These are phyloP conservation scores for Sphaerostilbella broomeana DNA, from an alignment of 2,329 filamentous ascomycete genomes.

Conservation along the genomic window DNA sequence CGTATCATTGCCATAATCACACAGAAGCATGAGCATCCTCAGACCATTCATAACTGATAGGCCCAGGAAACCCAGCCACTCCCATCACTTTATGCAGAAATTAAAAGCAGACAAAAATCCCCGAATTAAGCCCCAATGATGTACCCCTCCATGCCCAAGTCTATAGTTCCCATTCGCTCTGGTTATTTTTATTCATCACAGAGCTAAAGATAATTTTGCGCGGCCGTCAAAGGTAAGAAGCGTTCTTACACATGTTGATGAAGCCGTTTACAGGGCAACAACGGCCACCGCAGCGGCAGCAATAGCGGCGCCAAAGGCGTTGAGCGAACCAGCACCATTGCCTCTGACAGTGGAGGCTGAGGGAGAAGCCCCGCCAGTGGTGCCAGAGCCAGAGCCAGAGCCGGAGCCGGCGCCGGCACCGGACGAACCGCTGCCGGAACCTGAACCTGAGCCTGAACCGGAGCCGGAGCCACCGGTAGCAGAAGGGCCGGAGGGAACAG, in stretches of 20 bases:
- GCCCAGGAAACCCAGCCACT: conserved; percentile 1
- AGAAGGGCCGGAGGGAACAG: conserved; percentile 7
- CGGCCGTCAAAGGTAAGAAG: too few species aligned
- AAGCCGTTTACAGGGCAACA: conserved; percentile 22
- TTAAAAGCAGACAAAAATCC: neutral
- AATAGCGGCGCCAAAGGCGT: conserved; percentile 26
- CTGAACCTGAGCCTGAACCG: conserved; percentile 15
- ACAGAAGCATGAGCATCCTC: too few species aligned
- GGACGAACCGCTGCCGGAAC: conserved; percentile 14
- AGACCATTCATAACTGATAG: neutral
- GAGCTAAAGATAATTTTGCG: too few species aligned
- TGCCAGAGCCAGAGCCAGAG: conserved; percentile 22
- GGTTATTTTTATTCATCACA: neutral
- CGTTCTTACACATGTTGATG: neutral
- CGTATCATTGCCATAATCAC: too few species aligned
- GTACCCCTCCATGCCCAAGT: neutral
- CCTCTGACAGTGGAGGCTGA: conserved; percentile 7
- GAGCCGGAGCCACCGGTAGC: conserved; percentile 11
- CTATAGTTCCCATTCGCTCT: neutral
- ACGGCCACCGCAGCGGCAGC: conserved; percentile 26
- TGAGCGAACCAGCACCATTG: conserved; percentile 20
- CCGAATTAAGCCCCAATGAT: conserved; percentile 1
- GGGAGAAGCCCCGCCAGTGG: conserved; percentile 14
- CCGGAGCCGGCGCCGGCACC: conserved; percentile 21
- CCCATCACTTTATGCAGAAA: neutral